Base-by-base conservation (phyloP, 2,329 filamentous ascomycete species). In the Verticillium nonalfalfae region DNA sequence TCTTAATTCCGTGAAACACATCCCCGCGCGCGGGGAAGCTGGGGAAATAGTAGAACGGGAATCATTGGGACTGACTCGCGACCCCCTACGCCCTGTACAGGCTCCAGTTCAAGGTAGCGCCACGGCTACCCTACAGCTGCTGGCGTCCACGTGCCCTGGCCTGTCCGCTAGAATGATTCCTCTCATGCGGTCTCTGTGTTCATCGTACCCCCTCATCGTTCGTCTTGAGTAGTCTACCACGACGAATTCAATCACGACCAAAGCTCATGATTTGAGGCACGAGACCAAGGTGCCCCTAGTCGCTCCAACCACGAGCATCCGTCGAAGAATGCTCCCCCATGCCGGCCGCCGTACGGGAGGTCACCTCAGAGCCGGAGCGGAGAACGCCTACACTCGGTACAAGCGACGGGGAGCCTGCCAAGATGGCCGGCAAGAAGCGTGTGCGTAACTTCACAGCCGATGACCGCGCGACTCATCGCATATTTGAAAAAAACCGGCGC, bases 401-500 rank as follows among this genome's bases (percentile, higher is more conserved):
- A n/a, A 15, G 39, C 15, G 39, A 15, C 39, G 15, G 15, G 39
- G 39, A n/a, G 39, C 58, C 56, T 56, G 33, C 36, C 50, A 62
- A 56, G 31, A 62, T 45, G 50, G 7, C 56, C 9, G 56, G 50
- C 21, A 75, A 73, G 65, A 76, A 76, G 63, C 68, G 74, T 10
- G 66, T 75, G 18, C 70, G 75, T 11, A 73, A 75, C 64, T 77
- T 75, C 64, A 77, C 76, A 1, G 71, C 73, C 5, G 69, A 77
- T 58, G 76, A 78, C 58, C 74, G 76, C 10, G 75, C 75, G 3
- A 71, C 72, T 5, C 76, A 78, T 62, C 71, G 75, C 1, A 69
- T 74, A 7, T 77, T 78, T 63, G 75, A 78, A 59, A 73, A 73
- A 64, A 73, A 71, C 3, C 73, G 76, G 14, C 70, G 76, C n/a